Evolutionary conservation across 768 basidiomycete species (phyloP).

Genomic region (Tricholoma sp.): DNA sequence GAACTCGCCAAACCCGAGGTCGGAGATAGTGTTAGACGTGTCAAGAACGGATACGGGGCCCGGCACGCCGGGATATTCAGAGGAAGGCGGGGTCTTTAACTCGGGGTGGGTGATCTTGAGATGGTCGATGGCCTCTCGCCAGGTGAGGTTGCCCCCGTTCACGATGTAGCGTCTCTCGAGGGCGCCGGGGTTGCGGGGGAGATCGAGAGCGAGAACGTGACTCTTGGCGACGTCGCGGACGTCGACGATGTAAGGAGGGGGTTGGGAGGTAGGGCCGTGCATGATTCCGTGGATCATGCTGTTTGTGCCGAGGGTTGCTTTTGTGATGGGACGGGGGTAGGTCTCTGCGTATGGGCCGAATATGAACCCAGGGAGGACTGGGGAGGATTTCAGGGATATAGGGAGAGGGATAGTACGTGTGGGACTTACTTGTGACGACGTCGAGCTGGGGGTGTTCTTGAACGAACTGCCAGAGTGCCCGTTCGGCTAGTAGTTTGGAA

Average conservation of each 20-base stretch:
- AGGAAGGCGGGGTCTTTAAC: too few relatives aligned
- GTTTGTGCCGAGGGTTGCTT: conserved; percentile 25
- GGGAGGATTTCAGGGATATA: not conserved
- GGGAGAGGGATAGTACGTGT: too few relatives aligned
- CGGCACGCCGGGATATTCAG: too few relatives aligned
- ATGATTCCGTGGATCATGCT: conserved; percentile 23
- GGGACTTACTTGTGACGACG: conserved; percentile 32
- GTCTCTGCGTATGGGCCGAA: too few relatives aligned
- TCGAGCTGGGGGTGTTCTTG: conserved; percentile 19
- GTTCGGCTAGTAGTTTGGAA: conserved; percentile 37
- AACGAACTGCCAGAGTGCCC: conserved; percentile 35
- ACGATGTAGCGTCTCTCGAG: conserved; percentile 17
- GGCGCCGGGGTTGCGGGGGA: conserved; percentile 18
- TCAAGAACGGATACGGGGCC: conserved; percentile 22
- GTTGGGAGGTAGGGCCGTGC: conserved; percentile 16
- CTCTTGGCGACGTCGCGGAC: too few relatives aligned
- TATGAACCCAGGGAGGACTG: conserved; percentile 31
- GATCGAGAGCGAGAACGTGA: conserved; percentile 27
- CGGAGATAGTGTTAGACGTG: too few relatives aligned
- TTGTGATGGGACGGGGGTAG: conserved; percentile 23
- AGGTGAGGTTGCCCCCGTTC: too few relatives aligned
- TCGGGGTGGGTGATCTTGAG: too few relatives aligned
- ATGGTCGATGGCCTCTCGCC: too few relatives aligned
- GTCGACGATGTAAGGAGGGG: conserved; percentile 28
- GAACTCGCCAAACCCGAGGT: conserved; percentile 17